phyloP scores from a whole-genome alignment of 2,329 filamentous ascomycete genomes.

The Fusarium anguioides region DNA sequence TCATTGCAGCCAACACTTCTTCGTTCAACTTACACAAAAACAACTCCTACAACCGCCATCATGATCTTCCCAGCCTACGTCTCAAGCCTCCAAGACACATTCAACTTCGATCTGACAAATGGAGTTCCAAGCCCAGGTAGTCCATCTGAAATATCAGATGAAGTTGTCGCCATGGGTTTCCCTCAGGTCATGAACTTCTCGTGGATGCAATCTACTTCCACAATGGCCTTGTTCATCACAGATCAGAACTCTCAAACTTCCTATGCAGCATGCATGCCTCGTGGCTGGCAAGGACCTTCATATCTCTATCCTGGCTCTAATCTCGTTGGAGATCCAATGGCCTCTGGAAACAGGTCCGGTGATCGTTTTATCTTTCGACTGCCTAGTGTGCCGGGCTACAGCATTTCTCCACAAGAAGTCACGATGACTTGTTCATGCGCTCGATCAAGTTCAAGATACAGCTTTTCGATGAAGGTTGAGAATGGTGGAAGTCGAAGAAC shows the following conservation, averaged over 20 bases:
- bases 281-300: conserved; percentile 5
- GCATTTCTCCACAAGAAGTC: conserved; percentile 5
- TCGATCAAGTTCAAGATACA: not conserved
- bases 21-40: no score
- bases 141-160: conserved; percentile 16
- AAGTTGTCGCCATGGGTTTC: conserved; percentile 21
- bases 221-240: conserved; percentile 17
- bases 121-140: not conserved
- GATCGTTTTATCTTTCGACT: conserved; percentile 24
- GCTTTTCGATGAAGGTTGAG: conserved; percentile 28
- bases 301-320: conserved; percentile 12
- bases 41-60: not conserved
- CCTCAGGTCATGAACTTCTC: conserved; percentile 29
- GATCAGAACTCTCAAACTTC: not conserved
- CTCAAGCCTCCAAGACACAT: not conserved
- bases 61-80: conserved; percentile 32
- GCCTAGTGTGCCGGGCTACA: conserved; percentile 5
- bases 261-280: conserved; percentile 28
- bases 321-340: conserved; percentile 12
- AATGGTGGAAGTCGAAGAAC: not conserved
- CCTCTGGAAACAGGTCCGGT: not conserved
- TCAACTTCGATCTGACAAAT: not conserved
- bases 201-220: conserved; percentile 24
- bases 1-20: not conserved
- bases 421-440: conserved; percentile 11